Evolutionary conservation across 2,329 filamentous ascomycete genomes (phyloP).

Genomic region (Diplodia corticola): DNA sequence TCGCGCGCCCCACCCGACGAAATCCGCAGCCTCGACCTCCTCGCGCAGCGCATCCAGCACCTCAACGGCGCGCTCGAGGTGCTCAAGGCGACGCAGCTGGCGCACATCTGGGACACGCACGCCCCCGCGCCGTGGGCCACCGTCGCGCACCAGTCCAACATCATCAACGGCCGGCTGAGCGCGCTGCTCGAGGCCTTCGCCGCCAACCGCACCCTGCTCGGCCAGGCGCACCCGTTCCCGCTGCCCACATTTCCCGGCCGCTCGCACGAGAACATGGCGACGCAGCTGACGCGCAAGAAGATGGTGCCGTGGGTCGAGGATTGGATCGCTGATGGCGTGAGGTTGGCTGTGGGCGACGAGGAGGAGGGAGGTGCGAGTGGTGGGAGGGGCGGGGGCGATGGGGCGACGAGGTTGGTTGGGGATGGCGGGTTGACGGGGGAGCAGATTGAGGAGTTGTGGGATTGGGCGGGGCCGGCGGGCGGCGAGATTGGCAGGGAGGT

Average conservation of each 20-base stretch:
- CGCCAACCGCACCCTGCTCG: conserved; percentile 67
- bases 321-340: conserved; percentile 64
- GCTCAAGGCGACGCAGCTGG: conserved; percentile 11
- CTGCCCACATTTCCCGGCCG: conserved; percentile 68
- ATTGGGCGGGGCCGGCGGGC: conserved; percentile 52
- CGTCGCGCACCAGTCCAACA: conserved; percentile 18
- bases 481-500: conserved; percentile 54
- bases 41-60: conserved; percentile 16
- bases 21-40: conserved; percentile 12
- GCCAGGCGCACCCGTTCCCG: conserved; percentile 71
- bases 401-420: conserved; percentile 24
- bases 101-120: conserved; percentile 1
- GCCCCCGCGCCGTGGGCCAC: conserved; percentile 13
- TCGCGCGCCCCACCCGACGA: conserved; percentile 16
- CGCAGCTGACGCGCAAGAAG: conserved; percentile 77
- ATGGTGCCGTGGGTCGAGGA: conserved; percentile 75
- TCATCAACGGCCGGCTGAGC: conserved; percentile 47
- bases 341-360: conserved; percentile 45
- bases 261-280: conserved; percentile 59
- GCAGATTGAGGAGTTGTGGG: conserved; percentile 62
- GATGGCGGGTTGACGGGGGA: conserved; percentile 42
- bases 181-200: conserved; percentile 65
- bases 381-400: background rate
- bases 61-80: conserved; percentile 20
- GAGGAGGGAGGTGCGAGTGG: background rate